These are phyloP conservation scores for Pythium oligandrum DNA, from an alignment of 352 stramenopile species.

Conservation along the genomic window DNA sequence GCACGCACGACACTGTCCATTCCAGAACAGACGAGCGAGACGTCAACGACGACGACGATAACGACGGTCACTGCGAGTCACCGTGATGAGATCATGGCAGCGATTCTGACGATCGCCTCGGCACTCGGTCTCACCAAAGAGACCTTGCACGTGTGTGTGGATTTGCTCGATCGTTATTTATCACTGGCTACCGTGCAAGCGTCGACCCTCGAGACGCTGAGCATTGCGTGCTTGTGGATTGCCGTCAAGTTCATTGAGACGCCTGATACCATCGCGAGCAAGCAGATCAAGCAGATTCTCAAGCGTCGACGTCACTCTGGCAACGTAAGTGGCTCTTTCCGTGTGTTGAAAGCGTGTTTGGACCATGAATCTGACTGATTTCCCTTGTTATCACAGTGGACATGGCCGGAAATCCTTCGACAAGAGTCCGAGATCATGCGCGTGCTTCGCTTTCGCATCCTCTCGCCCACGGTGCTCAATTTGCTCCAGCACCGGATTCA, in stretches of 20 bases:
- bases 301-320: conserved; percentile 49
- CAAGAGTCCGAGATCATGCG: conserved; percentile 41
- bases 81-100: conserved; percentile 59
- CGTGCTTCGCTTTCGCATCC: conserved; percentile 48
- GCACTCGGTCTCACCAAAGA: conserved; percentile 51
- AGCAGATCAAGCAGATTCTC: conserved; percentile 58
- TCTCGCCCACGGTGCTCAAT: conserved; percentile 39
- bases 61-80: conserved; percentile 10
- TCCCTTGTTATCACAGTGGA: conserved; percentile 36
- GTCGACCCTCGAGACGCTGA: conserved; percentile 40
- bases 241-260: conserved; percentile 72
- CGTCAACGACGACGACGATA: neutral
- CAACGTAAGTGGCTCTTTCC: conserved; percentile 32
- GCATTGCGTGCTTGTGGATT: conserved; percentile 70
- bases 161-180: conserved; percentile 53
- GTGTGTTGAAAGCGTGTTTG: neutral
- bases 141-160: conserved; percentile 54
- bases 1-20: no score
- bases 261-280: conserved; percentile 43
- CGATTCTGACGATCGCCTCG: conserved; percentile 59
- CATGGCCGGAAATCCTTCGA: conserved; percentile 52
- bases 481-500: conserved; percentile 42
- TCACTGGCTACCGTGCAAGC: conserved; percentile 14
- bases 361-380: conserved; percentile 1
- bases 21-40: no score